Percentiles rank a stretch among this genome's conserved stretches.
These are phyloP conservation scores for Mastigamoeba balamuthi DNA, from an alignment of 78 protist species.

Conservation along the genomic window DNA sequence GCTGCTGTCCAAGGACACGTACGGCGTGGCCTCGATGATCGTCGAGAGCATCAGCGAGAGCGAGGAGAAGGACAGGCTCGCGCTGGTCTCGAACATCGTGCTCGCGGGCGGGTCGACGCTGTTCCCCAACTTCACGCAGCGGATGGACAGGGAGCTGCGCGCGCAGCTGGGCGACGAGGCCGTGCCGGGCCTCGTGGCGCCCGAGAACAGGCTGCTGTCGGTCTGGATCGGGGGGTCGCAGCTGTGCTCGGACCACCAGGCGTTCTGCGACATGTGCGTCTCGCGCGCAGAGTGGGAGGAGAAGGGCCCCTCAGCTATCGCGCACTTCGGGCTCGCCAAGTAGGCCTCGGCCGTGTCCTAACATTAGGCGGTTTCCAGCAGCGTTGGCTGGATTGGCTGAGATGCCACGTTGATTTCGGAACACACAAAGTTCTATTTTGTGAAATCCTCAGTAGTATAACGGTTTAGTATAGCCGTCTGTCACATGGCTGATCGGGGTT, in stretches of 20 bases:
- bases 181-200: neutral
- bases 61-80: neutral
- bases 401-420: too few relatives aligned
- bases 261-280: neutral
- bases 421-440: too few relatives aligned
- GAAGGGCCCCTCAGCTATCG: too few relatives aligned
- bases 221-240: neutral
- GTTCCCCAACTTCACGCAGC: neutral
- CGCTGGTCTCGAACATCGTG: neutral
- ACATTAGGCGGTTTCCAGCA: too few relatives aligned
- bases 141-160: neutral
- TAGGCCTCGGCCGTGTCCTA: too few relatives aligned
- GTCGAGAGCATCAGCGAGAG: neutral
- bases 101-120: neutral
- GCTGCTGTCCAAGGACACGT: slow-evolving; percentile 2
- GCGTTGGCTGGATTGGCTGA: too few relatives aligned
- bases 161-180: neutral
- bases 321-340: too few relatives aligned
- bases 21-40: neutral
- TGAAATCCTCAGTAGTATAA: too few relatives aligned
- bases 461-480: too few relatives aligned
- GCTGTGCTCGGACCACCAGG: neutral
- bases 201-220: neutral
- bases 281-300: neutral
- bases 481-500: too few relatives aligned